Percentiles rank a stretch among this genome's conserved stretches.
Conservation (phyloP, 768 basidiomycete species). For the Lactarius pseudohatsudake region DNA sequence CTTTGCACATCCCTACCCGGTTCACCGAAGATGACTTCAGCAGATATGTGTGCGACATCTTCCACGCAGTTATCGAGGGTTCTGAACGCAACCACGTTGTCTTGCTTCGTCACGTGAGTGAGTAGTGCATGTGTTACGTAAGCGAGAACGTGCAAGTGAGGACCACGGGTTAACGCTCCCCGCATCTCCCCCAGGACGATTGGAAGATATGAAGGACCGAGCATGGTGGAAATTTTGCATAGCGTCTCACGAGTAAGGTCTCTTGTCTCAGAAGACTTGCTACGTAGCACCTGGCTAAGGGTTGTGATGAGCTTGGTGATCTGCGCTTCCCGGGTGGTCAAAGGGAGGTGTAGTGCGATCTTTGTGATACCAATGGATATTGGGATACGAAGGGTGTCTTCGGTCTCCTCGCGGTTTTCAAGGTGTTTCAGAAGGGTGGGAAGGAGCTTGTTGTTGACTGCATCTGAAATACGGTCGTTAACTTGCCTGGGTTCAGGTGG, state of each 20-base stretch:
- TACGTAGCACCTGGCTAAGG: conserved; percentile 88
- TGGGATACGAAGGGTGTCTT: conserved; percentile 86
- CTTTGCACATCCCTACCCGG: conserved; percentile 85
- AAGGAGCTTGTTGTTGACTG: conserved; percentile 71
- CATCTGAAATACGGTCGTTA: conserved; percentile 57
- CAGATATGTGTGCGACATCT: conserved; percentile 76
- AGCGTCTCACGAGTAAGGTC: conserved; percentile 83
- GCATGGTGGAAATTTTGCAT: conserved; percentile 68
- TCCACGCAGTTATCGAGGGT: conserved; percentile 74
- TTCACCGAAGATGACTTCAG: conserved; percentile 91
- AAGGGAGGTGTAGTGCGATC: conserved; percentile 79
- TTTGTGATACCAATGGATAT: conserved; percentile 84
- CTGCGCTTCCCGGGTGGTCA: conserved; percentile 59
- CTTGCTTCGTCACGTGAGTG: conserved; percentile 70
- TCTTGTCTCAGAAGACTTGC: conserved; percentile 88
- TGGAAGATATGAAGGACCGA: conserved; percentile 75
- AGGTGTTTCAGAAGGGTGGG: conserved; percentile 79
- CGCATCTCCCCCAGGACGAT: conserved; percentile 76
- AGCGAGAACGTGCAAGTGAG: conserved; percentile 91
- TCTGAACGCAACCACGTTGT: conserved; percentile 53
- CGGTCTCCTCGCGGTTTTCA: conserved; percentile 77
- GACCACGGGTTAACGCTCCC: conserved; percentile 83
- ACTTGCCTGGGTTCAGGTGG: conserved; percentile 25
- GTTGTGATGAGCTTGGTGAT: conserved; percentile 76
- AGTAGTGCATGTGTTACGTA: conserved; percentile 80